Conservation (phyloP, 208 protist genomes). For the Leishmania gerbilli region DNA sequence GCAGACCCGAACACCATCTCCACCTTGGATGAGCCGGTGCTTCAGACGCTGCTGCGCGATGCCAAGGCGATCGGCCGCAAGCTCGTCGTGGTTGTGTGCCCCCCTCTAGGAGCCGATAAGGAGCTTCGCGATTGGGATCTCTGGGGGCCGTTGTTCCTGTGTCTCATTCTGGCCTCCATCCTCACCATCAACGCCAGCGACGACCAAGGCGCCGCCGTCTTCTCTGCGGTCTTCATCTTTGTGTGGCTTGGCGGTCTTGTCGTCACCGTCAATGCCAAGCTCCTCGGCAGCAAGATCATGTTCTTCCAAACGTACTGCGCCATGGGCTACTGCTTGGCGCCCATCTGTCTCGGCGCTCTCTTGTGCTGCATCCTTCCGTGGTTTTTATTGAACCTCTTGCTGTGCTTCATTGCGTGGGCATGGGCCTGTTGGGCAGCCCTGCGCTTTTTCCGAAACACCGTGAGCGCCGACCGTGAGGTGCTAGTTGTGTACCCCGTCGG, state of each 20-base stretch:
- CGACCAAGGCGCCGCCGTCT: conserved; percentile 62
- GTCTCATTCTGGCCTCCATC: conserved; percentile 79
- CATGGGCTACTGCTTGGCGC: conserved; percentile 94
- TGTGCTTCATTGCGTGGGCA: conserved; percentile 58
- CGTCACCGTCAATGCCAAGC: conserved; percentile 91
- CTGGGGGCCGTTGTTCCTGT: conserved; percentile 94
- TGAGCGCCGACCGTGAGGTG: conserved; percentile 47
- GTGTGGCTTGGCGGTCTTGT: conserved; percentile 87
- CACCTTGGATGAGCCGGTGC: conserved; percentile 70
- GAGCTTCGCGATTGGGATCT: conserved; percentile 90
- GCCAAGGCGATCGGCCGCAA: conserved; percentile 73
- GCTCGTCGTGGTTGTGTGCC: conserved; percentile 66
- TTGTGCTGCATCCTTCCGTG: conserved; percentile 35
- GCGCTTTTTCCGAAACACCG: conserved; percentile 82
- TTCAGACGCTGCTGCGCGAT: conserved; percentile 66
- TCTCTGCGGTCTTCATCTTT: conserved; percentile 90
- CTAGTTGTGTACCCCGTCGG: conserved; percentile 92
- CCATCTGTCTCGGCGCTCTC: conserved; percentile 69
- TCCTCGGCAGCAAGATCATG: conserved; percentile 90
- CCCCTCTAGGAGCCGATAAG: conserved; percentile 37
- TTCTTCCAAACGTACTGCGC: conserved; percentile 96
- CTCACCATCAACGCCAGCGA: conserved; percentile 40
- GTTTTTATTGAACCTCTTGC: conserved; percentile 54
- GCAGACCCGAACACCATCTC: conserved; percentile 51
- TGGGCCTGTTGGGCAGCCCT: conserved; percentile 91